These are phyloP conservation scores for Arachis monticola DNA, from an alignment of 331 rosid species.

Conservation along the genomic window DNA sequence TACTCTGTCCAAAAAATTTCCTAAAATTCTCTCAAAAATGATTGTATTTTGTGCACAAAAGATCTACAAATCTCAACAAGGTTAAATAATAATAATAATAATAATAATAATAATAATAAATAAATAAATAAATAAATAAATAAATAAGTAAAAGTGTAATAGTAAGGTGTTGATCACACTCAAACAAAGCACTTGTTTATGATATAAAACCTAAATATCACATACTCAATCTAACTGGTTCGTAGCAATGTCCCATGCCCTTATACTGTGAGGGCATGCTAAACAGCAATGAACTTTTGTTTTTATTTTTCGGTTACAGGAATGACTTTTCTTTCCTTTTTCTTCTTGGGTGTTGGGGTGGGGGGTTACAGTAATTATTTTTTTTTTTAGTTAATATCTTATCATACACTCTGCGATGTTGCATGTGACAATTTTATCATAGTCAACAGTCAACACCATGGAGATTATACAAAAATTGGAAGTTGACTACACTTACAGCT, in stretches of 20 bases:
- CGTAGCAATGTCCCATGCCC: background rate
- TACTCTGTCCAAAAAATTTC: background rate
- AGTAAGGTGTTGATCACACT: too few species aligned
- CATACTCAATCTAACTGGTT: background rate
- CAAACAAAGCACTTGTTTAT: background rate
- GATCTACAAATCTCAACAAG: background rate
- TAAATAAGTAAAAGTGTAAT: too few species aligned
- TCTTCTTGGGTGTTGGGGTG: too few species aligned
- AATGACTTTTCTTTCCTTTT: background rate
- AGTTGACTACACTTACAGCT: slow-evolving; percentile 55
- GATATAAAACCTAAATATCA: background rate
- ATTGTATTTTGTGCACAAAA: background rate
- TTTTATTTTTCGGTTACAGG: too few species aligned
- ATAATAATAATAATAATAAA: background rate
- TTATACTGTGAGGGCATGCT: background rate
- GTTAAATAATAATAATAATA: too few species aligned
- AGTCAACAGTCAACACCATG: background rate
- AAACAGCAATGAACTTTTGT: background rate
- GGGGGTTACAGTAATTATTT: background rate
- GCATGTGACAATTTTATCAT: slow-evolving; percentile 13
- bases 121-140: background rate
- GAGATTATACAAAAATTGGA: slow-evolving; percentile 17
- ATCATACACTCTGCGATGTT: background rate
- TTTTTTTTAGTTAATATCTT: background rate
- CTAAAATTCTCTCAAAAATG: background rate